phyloP scores from a whole-genome alignment of 1,284 basidiomycete genomes.

The Paramarasmius palmivorus region DNA sequence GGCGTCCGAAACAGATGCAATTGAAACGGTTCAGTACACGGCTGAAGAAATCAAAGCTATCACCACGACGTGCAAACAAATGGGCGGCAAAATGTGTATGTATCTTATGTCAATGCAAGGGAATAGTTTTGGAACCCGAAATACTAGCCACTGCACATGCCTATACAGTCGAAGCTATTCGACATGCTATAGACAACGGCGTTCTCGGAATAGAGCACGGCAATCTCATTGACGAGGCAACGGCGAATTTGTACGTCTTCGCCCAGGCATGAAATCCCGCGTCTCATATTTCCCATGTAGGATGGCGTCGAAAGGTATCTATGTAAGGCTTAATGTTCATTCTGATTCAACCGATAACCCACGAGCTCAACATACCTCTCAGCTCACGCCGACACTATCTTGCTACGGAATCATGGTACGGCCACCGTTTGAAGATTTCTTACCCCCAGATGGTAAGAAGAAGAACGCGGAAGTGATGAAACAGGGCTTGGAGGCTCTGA shows the following conservation, averaged over 20 bases:
- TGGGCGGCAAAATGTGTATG: constrained; percentile 39
- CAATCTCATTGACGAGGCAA: constrained; percentile 32
- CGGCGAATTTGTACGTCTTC: constrained; percentile 23
- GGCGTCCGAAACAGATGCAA: constrained; percentile 42
- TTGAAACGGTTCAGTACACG: constrained; percentile 48
- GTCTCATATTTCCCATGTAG: constrained; percentile 9
- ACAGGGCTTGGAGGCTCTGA: constrained; percentile 35
- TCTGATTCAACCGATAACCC: neutral
- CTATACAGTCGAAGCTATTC: constrained; percentile 38
- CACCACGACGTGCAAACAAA: constrained; percentile 42
- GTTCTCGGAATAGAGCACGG: constrained; percentile 49
- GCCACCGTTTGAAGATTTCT: constrained; percentile 42
- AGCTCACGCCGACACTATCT: constrained; percentile 46
- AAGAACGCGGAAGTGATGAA: constrained; percentile 46
- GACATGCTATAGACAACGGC: constrained; percentile 40
- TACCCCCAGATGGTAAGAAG: constrained; percentile 36
- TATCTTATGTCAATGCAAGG: neutral
- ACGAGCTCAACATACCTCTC: neutral
- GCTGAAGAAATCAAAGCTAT: constrained; percentile 46
- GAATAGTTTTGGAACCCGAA: neutral
- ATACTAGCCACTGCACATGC: constrained; percentile 35
- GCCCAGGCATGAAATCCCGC: neutral
- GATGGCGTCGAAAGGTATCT: constrained; percentile 24
- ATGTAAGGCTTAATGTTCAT: constrained; percentile 19
- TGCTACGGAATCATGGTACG: constrained; percentile 45